phyloP scores from a whole-genome alignment of 2,329 filamentous ascomycete genomes.

The Aspergillus intermedius region DNA sequence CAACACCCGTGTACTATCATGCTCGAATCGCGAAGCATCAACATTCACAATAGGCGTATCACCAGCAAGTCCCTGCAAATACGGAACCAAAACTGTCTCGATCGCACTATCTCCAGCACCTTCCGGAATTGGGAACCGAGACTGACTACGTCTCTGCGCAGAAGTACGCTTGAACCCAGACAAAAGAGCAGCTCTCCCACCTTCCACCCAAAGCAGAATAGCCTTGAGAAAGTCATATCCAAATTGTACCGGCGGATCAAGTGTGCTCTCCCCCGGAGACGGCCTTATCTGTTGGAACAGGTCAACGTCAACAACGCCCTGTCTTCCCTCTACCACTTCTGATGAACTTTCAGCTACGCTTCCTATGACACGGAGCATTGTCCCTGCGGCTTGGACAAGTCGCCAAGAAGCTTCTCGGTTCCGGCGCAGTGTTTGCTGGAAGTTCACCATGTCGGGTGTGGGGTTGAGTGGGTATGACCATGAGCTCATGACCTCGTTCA shows the following conservation, averaged over 20 bases:
- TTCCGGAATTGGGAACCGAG: slow-evolving; percentile 48
- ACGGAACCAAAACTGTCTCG: slow-evolving; percentile 53
- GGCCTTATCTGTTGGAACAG: slow-evolving; percentile 46
- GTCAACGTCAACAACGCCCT: slow-evolving; percentile 27
- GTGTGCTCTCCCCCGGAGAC: slow-evolving; percentile 38
- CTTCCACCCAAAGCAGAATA: slow-evolving; percentile 57
- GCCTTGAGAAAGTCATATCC: slow-evolving; percentile 61
- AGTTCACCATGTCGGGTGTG: slow-evolving; percentile 43
- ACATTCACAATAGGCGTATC: slow-evolving; percentile 49
- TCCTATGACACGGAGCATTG: slow-evolving; percentile 51
- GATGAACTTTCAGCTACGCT: slow-evolving; percentile 44
- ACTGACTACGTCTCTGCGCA: slow-evolving; percentile 32
- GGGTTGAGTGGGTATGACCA: slow-evolving; percentile 58
- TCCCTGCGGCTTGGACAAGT: slow-evolving; percentile 58
- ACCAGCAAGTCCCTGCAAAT: slow-evolving; percentile 49
- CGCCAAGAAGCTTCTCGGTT: slow-evolving; percentile 52
- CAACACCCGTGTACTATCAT: slow-evolving; percentile 46
- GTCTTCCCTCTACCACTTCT: slow-evolving; percentile 21
- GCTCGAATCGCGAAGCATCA: slow-evolving; percentile 53
- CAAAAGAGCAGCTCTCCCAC: slow-evolving; percentile 49
- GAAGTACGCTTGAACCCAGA: slow-evolving; percentile 50
- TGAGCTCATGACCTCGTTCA: slow-evolving; percentile 49
- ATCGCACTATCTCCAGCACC: slow-evolving; percentile 48
- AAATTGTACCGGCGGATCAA: slow-evolving; percentile 46
- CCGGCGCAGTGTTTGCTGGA: slow-evolving; percentile 52